These are phyloP conservation scores for Taxillus chinensis DNA, from an alignment of 164 flowering plant species.

Conservation along the genomic window DNA sequence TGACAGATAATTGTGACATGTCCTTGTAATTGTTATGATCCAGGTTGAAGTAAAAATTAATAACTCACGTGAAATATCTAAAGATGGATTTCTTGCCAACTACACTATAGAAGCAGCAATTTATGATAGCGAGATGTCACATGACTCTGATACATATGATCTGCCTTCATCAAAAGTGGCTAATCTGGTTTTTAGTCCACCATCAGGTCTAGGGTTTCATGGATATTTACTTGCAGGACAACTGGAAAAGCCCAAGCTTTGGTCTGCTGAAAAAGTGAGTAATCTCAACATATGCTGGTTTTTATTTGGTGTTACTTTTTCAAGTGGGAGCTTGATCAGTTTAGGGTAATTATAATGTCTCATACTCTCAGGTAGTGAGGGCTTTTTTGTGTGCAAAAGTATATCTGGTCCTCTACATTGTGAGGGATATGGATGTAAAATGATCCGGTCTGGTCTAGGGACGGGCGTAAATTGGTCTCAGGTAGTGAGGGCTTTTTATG, in stretches of 20 bases:
- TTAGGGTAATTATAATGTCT: no score
- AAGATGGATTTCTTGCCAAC: slow-evolving; percentile 29
- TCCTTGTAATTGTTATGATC: slow-evolving; percentile 4
- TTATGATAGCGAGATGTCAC: slow-evolving; percentile 55
- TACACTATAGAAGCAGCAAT: slow-evolving; percentile 63
- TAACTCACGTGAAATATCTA: slow-evolving; percentile 20
- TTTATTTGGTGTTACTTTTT: not conserved
- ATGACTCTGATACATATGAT: slow-evolving; percentile 29
- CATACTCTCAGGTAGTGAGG: no score
- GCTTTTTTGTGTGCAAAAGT: no score
- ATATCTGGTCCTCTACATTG: no score
- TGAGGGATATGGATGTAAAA: no score
- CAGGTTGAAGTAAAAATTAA: slow-evolving; percentile 93
- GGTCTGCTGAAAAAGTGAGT: slow-evolving; percentile 94
- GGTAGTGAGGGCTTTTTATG: no score
- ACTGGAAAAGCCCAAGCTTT: slow-evolving; percentile 69
- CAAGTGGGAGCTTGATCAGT: no score
- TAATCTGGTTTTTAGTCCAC: slow-evolving; percentile 27
- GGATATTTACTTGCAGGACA: slow-evolving; percentile 61
- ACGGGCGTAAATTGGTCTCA: no score
- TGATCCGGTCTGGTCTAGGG: no score
- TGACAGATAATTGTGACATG: not conserved
- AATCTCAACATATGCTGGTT: slow-evolving; percentile 9
- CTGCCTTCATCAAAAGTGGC: slow-evolving; percentile 42
- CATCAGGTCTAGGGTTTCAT: slow-evolving; percentile 48